Conservation (phyloP, 352 stramenopile genomes). For the Pythium sp. region DNA sequence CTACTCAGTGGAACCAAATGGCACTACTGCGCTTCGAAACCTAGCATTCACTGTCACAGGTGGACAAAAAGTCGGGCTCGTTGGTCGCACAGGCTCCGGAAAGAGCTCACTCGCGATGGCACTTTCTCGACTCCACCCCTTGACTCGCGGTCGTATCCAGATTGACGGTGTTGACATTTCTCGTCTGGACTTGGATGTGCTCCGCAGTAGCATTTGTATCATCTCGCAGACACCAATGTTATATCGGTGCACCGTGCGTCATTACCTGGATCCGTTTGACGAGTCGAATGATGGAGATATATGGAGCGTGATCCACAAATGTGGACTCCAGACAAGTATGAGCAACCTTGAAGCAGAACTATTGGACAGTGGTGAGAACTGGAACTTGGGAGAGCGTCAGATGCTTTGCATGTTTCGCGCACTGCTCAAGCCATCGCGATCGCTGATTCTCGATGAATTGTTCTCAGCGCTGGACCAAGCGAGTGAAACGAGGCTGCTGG, state of each 20-base stretch:
- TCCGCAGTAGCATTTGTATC: constrained; percentile 43
- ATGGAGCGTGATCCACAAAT: constrained; percentile 34
- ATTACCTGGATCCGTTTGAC: constrained; percentile 91
- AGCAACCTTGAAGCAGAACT: background rate
- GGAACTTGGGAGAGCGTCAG: constrained; percentile 89
- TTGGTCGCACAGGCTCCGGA: constrained; percentile 48
- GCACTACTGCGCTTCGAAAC: constrained; percentile 28
- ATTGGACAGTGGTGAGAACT: constrained; percentile 81
- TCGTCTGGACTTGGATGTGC: constrained; percentile 24
- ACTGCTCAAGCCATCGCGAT: constrained; percentile 67
- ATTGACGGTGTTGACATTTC: constrained; percentile 87
- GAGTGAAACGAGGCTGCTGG: constrained; percentile 54
- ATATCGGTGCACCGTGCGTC: constrained; percentile 88
- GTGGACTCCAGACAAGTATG: constrained; percentile 28
- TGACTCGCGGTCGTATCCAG: constrained; percentile 59
- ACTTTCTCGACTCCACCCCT: constrained; percentile 39
- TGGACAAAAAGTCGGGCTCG: constrained; percentile 50
- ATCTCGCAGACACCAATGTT: constrained; percentile 91
- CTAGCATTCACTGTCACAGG: constrained; percentile 34
- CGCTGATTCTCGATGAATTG: constrained; percentile 87
- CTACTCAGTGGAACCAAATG: constrained; percentile 18
- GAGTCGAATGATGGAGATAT: constrained; percentile 64
- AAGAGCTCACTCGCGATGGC: constrained; percentile 56
- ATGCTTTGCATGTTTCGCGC: constrained; percentile 85
- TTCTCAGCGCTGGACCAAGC: constrained; percentile 55